A percentile compares a stretch with the other conserved stretches of the same genome.
Evolutionary conservation across 2,329 filamentous ascomycete genomes (phyloP).

Genomic region (Pyrenophora seminiperda): DNA sequence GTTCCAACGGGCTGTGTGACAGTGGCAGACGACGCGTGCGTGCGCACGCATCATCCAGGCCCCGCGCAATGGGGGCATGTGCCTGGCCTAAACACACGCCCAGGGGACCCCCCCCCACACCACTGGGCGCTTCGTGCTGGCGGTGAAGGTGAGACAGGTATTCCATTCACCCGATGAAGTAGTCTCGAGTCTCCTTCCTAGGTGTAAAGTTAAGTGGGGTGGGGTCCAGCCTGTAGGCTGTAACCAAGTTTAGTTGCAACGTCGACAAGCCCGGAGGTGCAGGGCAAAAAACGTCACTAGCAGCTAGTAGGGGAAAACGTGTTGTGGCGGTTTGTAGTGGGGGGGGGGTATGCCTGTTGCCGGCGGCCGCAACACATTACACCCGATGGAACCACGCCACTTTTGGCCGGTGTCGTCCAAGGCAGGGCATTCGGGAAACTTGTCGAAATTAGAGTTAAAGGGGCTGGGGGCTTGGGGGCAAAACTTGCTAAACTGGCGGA

Average conservation of each 20-base stretch:
- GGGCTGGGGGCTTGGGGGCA: too few relatives aligned
- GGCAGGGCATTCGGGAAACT: too few relatives aligned
- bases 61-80: too few relatives aligned
- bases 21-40: slow-evolving; percentile 14
- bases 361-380: too few relatives aligned
- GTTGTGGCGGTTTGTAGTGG: neutral
- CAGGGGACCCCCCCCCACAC: too few relatives aligned
- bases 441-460: neutral
- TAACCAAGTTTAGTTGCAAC: too few relatives aligned
- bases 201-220: too few relatives aligned
- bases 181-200: too few relatives aligned
- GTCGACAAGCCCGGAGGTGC: neutral
- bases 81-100: slow-evolving; percentile 3
- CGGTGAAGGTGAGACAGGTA: slow-evolving; percentile 14
- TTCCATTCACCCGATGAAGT: slow-evolving; percentile 12
- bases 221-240: too few relatives aligned
- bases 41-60: neutral
- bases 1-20: slow-evolving; percentile 7
- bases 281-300: neutral
- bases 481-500: neutral
- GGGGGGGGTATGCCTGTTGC: too few relatives aligned
- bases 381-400: too few relatives aligned
- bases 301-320: neutral
- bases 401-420: too few relatives aligned
- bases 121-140: slow-evolving; percentile 4